Percentiles rank a stretch among this genome's conserved stretches.
Evolutionary conservation across 768 basidiomycete genomes (phyloP).

Genomic region (Lactarius sanguifluus): DNA sequence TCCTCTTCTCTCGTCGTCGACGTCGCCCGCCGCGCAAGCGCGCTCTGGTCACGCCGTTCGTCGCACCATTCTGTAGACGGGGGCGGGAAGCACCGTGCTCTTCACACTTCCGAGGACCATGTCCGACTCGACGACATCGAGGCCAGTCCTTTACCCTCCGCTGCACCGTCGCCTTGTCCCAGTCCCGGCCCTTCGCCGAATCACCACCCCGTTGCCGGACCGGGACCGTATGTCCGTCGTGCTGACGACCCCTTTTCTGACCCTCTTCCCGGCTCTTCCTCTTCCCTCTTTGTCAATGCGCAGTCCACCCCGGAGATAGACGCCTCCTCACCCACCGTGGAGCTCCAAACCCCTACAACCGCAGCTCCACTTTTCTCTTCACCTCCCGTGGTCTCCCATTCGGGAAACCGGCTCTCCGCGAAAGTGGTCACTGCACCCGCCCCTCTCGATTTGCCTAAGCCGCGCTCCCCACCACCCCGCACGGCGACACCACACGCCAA

Average conservation of each 20-base stretch:
- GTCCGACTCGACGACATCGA: constrained; percentile 57
- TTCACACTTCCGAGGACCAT: constrained; percentile 49
- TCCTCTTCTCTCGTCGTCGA: constrained; percentile 53
- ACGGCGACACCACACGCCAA: constrained; percentile 39
- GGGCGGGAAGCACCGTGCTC: constrained; percentile 49
- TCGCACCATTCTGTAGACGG: constrained; percentile 38
- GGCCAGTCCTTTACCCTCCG: constrained; percentile 35
- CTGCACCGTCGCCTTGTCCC: constrained; percentile 42
- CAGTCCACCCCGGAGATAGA: constrained; percentile 34
- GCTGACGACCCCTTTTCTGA: constrained; percentile 50
- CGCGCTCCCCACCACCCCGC: constrained; percentile 54
- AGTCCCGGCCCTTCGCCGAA: constrained; percentile 31
- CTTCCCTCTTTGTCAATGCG: constrained; percentile 51
- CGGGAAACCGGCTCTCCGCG: constrained; percentile 31
- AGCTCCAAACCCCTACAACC: constrained; percentile 5
- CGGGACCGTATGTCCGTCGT: constrained; percentile 21
- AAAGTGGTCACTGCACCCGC: constrained; percentile 45
- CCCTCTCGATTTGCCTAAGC: constrained; percentile 62
- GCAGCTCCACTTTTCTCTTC: constrained; percentile 20
- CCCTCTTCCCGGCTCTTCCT: constrained; percentile 45
- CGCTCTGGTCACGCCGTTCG: constrained; percentile 51
- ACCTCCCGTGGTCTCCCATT: constrained; percentile 18
- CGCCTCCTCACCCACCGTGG: constrained; percentile 28
- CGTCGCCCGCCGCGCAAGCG: constrained; percentile 58
- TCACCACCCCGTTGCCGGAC: constrained; percentile 25